These are phyloP conservation scores for Paralagenidium karlingii DNA, from an alignment of 352 stramenopile genomes.

Conservation along the genomic window DNA sequence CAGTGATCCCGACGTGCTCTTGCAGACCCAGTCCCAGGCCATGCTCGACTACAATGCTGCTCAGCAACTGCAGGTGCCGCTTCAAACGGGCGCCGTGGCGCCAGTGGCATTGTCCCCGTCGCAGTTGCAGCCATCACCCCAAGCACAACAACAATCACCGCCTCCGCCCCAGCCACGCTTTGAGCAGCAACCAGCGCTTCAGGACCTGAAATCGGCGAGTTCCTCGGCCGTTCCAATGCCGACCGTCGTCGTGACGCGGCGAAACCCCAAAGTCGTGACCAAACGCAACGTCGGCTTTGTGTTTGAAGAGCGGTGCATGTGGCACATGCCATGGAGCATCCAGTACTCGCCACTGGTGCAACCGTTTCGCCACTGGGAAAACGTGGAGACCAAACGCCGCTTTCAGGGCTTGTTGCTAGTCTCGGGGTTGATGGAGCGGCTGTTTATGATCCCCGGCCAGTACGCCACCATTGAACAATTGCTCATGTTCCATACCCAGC, in stretches of 20 bases:
- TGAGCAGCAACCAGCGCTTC: too few species aligned
- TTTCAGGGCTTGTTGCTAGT: constrained; percentile 68
- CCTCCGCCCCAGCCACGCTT: too few species aligned
- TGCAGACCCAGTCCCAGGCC: too few species aligned
- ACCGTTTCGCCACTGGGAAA: constrained; percentile 69
- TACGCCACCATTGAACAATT: constrained; percentile 32
- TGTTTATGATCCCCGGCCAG: constrained; percentile 17
- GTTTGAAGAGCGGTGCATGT: constrained; percentile 71
- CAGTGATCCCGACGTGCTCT: too few species aligned
- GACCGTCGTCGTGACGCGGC: neutral
- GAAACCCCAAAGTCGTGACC: neutral
- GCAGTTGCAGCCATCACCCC: too few species aligned
- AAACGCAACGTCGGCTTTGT: constrained; percentile 56
- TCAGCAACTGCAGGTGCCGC: too few species aligned
- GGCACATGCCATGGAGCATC: constrained; percentile 46
- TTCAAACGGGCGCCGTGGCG: too few species aligned
- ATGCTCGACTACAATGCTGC: too few species aligned
- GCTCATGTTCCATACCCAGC: constrained; percentile 31
- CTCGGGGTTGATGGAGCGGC: constrained; percentile 40
- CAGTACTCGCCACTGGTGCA: constrained; percentile 35
- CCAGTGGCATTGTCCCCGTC: too few species aligned
- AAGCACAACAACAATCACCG: too few species aligned
- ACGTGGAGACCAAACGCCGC: constrained; percentile 64
- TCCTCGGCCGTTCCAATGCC: too few species aligned
- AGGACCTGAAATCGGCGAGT: too few species aligned